Base-by-base conservation (phyloP, 2,329 filamentous ascomycete species). In the Parasarocladium wereldwijsianum region DNA sequence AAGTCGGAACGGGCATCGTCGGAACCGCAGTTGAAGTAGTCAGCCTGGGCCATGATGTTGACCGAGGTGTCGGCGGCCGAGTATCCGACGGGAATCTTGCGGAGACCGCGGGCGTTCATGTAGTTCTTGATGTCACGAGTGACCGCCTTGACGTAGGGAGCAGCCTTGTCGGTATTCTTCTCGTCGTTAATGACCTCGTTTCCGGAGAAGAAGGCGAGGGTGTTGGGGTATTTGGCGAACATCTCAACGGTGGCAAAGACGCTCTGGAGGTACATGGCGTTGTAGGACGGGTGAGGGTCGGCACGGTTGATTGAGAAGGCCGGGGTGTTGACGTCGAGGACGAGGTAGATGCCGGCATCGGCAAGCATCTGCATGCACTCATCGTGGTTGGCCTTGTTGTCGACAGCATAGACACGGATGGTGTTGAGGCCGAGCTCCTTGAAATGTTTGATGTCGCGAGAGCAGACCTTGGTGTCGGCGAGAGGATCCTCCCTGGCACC, bases 11-110 rank as follows among this genome's bases (percentile, higher is more conserved):
- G 77, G 59, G 78, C 73, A 39, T 86, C 77, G 28, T 87, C 81
- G 32, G 70, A 62, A 37, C 86, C 86, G 50, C 86, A 94, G 70
- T 93, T 93, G 75, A 94, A 84, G 67, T 92, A 94, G 32, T 76
- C 49, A 27, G 86, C 85, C 51, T 84, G 84, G 60, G 93, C 72
- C 58, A 79, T 72, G 44, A 85, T 81, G 64, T 92, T 93, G 46
- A 73, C 66, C 36, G 80, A 66, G 33, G 93, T 80, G 57, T 93
- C 85, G 36, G 85, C 86, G 22, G 69, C 69, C 11, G 68, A 72
- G 57, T 85, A 85, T 20, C 79, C 79, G 32, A 85, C 76, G n/a
- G 78, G 79, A 26, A 84, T 61, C 32, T 61, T 49, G 42, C 78
- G 71, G 43, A 79, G 67, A 25, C 64, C 61, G 19, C 69, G 71